Evolutionary conservation across 768 basidiomycete genomes (phyloP).

Genomic region (Pleurotus salmoneostramineus): DNA sequence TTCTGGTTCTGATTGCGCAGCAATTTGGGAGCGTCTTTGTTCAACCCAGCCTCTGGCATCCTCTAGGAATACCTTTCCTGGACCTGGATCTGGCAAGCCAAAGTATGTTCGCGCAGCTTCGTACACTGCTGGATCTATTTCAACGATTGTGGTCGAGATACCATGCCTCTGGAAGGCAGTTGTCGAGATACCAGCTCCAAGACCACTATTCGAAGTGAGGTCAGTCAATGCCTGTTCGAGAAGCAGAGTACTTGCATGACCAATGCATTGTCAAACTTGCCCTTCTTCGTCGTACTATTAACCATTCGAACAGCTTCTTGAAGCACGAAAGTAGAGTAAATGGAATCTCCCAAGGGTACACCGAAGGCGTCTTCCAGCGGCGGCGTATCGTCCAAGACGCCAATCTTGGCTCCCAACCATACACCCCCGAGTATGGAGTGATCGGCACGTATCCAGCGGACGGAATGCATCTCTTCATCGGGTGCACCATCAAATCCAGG

Average conservation of each 20-base stretch:
- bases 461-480: conserved; percentile 39
- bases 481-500: conserved; percentile 21
- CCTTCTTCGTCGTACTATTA: conserved; percentile 38
- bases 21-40: conserved; percentile 26
- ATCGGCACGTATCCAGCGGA: conserved; percentile 59
- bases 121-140: conserved; percentile 92
- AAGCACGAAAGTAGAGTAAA: conserved; percentile 80
- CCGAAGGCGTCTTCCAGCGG: conserved; percentile 49
- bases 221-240: background rate
- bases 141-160: conserved; percentile 78
- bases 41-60: conserved; percentile 77
- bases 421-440: conserved; percentile 71
- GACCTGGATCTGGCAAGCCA: conserved; percentile 62
- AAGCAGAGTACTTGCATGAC: conserved; percentile 56
- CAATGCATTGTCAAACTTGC: conserved; percentile 49
- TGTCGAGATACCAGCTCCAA: conserved; percentile 83
- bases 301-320: conserved; percentile 84
- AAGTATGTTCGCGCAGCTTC: conserved; percentile 77
- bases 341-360: conserved; percentile 64
- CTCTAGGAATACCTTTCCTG: conserved; percentile 61
- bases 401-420: conserved; percentile 63
- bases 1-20: conserved; percentile 13
- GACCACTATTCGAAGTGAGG: conserved; percentile 52
- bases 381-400: conserved; percentile 34
- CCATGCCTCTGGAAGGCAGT: conserved; percentile 68